These are phyloP conservation scores for Logfia minima DNA, from an alignment of 129 eudicot species.

Conservation along the genomic window DNA sequence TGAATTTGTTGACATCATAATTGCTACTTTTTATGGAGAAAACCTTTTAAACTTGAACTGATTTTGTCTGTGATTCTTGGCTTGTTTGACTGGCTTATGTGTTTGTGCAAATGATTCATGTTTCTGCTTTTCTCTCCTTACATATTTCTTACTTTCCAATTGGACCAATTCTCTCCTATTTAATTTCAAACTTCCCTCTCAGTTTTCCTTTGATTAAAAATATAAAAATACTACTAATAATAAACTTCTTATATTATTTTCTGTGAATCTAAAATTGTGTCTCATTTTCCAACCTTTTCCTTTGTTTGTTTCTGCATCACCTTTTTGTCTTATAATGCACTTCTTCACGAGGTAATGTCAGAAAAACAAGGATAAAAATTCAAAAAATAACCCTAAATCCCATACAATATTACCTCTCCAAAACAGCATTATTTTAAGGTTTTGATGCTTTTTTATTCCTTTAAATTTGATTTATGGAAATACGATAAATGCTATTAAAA, in stretches of 20 bases:
- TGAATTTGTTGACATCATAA: conserved; percentile 37
- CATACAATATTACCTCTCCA: conserved; percentile 23
- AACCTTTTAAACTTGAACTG: conserved; percentile 28
- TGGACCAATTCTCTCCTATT: not conserved
- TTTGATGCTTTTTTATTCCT: not conserved
- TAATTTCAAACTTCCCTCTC: conserved; percentile 39
- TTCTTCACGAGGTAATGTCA: conserved; percentile 90
- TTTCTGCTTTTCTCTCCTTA: conserved; percentile 11
- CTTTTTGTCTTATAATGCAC: conserved; percentile 73
- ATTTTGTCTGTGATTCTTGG: conserved; percentile 40
- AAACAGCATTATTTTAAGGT: not conserved
- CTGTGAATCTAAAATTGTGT: conserved; percentile 22
- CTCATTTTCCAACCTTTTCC: conserved; percentile 37
- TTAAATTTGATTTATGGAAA: too few species aligned
- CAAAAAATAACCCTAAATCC: conserved; percentile 27
- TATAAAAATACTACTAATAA: not conserved
- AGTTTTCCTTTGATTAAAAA: not conserved
- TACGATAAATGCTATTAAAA: not conserved
- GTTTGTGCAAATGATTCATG: conserved; percentile 24
- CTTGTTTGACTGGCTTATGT: conserved; percentile 34
- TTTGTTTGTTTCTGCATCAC: conserved; percentile 50
- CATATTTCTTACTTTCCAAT: not conserved
- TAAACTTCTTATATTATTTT: conserved; percentile 30
- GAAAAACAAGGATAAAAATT: conserved; percentile 34
- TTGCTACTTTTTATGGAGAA: conserved; percentile 31